phyloP scores from a whole-genome alignment of 2,329 filamentous ascomycete species.

The Penicillium sp. region DNA sequence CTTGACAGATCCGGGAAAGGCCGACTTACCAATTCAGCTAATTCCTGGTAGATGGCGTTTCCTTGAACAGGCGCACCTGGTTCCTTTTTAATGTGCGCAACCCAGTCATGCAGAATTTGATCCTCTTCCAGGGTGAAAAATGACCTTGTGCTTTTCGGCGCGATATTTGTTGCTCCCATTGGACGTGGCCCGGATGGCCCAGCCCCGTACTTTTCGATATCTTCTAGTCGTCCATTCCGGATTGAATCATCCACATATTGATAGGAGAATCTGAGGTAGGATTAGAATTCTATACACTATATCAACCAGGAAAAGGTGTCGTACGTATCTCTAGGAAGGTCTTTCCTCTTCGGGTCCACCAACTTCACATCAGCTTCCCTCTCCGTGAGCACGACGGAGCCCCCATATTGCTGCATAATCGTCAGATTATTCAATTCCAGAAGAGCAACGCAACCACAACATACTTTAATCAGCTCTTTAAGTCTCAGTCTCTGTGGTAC shows the following conservation, averaged over 20 bases:
- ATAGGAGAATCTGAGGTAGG: slow-evolving; percentile 49
- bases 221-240: slow-evolving; percentile 46
- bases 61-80: slow-evolving; percentile 35
- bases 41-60: slow-evolving; percentile 45
- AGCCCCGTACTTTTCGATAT: slow-evolving; percentile 47
- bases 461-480: slow-evolving; percentile 48
- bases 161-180: slow-evolving; percentile 41
- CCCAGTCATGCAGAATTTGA: slow-evolving; percentile 44
- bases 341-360: slow-evolving; percentile 54
- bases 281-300: slow-evolving; percentile 7
- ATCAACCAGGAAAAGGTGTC: slow-evolving; percentile 15
- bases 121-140: slow-evolving; percentile 46
- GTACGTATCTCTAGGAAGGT: slow-evolving; percentile 49
- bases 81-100: slow-evolving; percentile 36
- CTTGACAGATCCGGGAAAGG: neutral
- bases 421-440: slow-evolving; percentile 1
- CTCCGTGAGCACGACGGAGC: slow-evolving; percentile 51
- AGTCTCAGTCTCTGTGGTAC: slow-evolving; percentile 51
- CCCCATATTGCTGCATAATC: slow-evolving; percentile 50
- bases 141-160: slow-evolving; percentile 31
- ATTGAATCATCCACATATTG: slow-evolving; percentile 56
- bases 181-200: slow-evolving; percentile 47
- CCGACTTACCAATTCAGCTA: slow-evolving; percentile 38
- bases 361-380: slow-evolving; percentile 56
- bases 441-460: neutral